phyloP scores from a whole-genome alignment of 2,329 filamentous ascomycete species.

The Fusarium sarcochroum region DNA sequence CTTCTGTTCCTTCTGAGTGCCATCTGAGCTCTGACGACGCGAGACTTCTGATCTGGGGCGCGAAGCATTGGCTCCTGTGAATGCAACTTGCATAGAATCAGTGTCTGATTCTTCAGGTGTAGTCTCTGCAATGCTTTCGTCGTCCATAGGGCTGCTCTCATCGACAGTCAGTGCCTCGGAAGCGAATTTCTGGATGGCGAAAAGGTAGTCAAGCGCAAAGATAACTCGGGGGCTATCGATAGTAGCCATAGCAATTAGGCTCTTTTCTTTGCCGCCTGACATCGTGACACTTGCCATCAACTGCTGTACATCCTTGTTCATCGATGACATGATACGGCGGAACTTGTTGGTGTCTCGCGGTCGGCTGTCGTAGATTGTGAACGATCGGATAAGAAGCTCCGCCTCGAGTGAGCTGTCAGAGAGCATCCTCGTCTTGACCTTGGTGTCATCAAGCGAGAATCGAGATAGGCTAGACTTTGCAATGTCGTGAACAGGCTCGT shows the following conservation, averaged over 20 bases:
- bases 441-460: slow-evolving; percentile 94
- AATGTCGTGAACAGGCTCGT: slow-evolving; percentile 82
- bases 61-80: slow-evolving; percentile 54
- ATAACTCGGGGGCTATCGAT: slow-evolving; percentile 96
- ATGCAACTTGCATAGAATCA: slow-evolving; percentile 68
- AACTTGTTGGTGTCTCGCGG: slow-evolving; percentile 93
- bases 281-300: slow-evolving; percentile 98
- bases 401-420: slow-evolving; percentile 93
- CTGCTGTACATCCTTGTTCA: slow-evolving; percentile 95
- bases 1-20: slow-evolving; percentile 38
- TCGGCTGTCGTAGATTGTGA: slow-evolving; percentile 95
- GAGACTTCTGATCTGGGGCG: slow-evolving; percentile 50
- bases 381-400: slow-evolving; percentile 92
- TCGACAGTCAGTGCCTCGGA: slow-evolving; percentile 75
- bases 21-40: slow-evolving; percentile 41
- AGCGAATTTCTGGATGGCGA: slow-evolving; percentile 88
- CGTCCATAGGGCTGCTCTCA: slow-evolving; percentile 67
- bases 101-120: slow-evolving; percentile 70
- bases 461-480: slow-evolving; percentile 88
- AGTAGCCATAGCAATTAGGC: slow-evolving; percentile 90
- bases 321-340: slow-evolving; percentile 96
- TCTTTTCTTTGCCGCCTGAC: slow-evolving; percentile 84
- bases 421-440: slow-evolving; percentile 91
- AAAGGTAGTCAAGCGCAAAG: slow-evolving; percentile 95
- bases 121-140: slow-evolving; percentile 68